Conservation (phyloP, 306 rosid genomes). For the Dryas octopetala region DNA sequence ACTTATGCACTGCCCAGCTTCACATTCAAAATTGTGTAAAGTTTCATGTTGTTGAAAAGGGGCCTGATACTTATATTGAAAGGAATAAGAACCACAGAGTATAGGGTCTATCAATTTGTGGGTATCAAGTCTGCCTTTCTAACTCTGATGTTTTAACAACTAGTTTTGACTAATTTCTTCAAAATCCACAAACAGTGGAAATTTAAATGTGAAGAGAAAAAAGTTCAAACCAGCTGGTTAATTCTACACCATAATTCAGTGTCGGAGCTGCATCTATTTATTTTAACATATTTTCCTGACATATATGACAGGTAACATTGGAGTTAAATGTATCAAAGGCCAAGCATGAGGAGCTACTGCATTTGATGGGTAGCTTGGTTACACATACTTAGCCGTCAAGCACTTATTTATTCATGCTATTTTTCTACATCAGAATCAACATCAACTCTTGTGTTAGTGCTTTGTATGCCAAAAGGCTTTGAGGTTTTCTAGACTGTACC, state of each 20-base stretch:
- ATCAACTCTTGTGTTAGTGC: not conserved
- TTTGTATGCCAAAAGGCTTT: constrained; percentile 18
- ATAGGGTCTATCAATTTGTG: not conserved
- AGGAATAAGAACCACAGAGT: not conserved
- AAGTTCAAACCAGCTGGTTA: not conserved
- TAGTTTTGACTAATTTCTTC: not conserved
- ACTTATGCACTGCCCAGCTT: not conserved
- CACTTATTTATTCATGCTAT: not conserved
- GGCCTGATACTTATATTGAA: not conserved
- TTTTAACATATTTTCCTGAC: constrained; percentile 17
- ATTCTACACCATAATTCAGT: not conserved
- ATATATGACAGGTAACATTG: constrained; percentile 58
- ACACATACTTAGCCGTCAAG: constrained; percentile 35
- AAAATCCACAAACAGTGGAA: not conserved
- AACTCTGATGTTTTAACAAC: not conserved
- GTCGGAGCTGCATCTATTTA: constrained; percentile 1
- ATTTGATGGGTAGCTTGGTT: constrained; percentile 38
- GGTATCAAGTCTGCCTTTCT: not conserved
- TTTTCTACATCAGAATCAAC: not conserved
- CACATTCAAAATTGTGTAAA: not conserved
- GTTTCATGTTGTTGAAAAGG: not conserved
- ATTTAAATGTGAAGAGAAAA: not conserved
- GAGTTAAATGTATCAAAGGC: constrained; percentile 61
- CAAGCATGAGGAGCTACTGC: constrained; percentile 59
- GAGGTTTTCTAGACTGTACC: not conserved